Base-by-base conservation (phyloP, 2,329 filamentous ascomycete species). In the Fusarium duplospermum region DNA sequence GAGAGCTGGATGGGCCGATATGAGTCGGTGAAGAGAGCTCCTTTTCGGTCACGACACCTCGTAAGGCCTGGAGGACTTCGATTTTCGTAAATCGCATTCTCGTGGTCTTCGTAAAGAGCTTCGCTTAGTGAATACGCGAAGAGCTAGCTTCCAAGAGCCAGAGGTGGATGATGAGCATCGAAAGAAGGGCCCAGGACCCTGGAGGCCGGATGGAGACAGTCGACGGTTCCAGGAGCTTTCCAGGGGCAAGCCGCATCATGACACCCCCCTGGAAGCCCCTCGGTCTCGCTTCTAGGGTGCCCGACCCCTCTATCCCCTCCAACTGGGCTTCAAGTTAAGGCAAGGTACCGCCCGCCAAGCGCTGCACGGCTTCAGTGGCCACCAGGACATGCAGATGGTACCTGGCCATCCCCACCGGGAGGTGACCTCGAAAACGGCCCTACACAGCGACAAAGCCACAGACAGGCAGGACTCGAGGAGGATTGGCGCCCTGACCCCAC, bases 401-500 rank as follows among this genome's bases (percentile, higher is more conserved):
- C 61, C 69, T 66, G 66, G 52, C 52, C 59, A 29, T 61, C 64
- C 22, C 71, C 71, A 74, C 71, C 65, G 11, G 38, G n/a, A 63
- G 33, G 59, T 64, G 70, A 47, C 66, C 52, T 59, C 54, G 47
- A 73, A 73, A 73, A 71, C 68, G 72, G 65, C 62, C 69, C 63
- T 73, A 66, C 42, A 50, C 60, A 70, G 65, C 42, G 62, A 70
- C 47, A 70, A 31, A 75, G 72, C 72, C 72, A 62, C 66, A 61
- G n/a, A n/a, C n/a, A n/a, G n/a, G 24, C 24, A 24, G 72, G 64
- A 54, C 27, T 54, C 27, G 50, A 33, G 50, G 18, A 70, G 54
- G 66, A 65, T 75, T 75, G 73, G 72, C 72, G 72, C 72, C 40
- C n/a, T 66, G 56, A 52, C 72, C 67, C 72, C 72, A 75, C 72